Evolutionary conservation across 257 asterid genomes (phyloP).

Genomic region (Solanum pimpinellifolium): DNA sequence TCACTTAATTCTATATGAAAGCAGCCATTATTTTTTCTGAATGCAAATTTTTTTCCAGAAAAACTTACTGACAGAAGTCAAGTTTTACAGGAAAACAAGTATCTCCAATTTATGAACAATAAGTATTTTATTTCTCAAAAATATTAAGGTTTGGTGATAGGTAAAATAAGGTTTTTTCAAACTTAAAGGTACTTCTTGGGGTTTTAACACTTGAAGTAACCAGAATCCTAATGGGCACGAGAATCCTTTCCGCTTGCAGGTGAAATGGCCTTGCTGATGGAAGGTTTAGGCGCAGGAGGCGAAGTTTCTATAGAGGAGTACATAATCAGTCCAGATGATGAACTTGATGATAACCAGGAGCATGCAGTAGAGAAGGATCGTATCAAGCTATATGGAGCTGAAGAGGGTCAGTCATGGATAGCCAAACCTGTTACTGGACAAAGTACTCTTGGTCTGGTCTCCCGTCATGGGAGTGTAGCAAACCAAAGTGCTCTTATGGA

Average conservation of each 20-base stretch:
- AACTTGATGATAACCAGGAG: constrained; percentile 40
- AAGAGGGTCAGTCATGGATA: constrained; percentile 88
- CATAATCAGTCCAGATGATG: constrained; percentile 65
- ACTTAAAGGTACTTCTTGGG: neutral
- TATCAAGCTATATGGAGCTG: constrained; percentile 83
- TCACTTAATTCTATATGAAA: neutral
- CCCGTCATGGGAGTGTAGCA: constrained; percentile 75
- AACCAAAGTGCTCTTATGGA: constrained; percentile 50
- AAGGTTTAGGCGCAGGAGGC: constrained; percentile 75
- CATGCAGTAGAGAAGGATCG: constrained; percentile 44
- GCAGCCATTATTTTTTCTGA: neutral
- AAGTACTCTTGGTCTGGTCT: constrained; percentile 51
- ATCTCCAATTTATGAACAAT: neutral
- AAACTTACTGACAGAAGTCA: neutral
- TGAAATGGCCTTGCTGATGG: constrained; percentile 89
- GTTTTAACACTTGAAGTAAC: neutral
- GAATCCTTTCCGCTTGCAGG: constrained; percentile 27
- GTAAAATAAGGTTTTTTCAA: neutral
- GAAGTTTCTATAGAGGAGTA: constrained; percentile 87
- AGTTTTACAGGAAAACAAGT: neutral
- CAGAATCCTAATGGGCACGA: neutral
- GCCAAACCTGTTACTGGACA: constrained; percentile 81
- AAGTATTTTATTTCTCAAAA: neutral
- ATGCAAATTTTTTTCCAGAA: neutral
- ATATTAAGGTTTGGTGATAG: neutral